Conservation (phyloP, 148 eudicot genomes). For the Polygonum maritimum region DNA sequence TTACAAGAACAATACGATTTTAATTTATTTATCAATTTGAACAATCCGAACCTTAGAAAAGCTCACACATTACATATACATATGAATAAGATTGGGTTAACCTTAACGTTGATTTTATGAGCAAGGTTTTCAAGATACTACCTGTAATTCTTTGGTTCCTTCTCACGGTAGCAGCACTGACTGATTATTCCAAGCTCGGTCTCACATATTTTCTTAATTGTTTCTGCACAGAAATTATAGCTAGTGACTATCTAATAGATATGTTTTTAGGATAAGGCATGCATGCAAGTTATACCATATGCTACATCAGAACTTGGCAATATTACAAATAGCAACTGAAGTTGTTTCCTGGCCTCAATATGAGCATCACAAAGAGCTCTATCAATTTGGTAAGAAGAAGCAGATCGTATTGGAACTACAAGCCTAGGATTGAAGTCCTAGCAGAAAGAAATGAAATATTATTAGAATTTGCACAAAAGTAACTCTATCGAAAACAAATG, state of each 20-base stretch:
- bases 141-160: constrained; percentile 20
- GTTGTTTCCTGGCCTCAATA: no score
- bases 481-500: no score
- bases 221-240: constrained; percentile 29
- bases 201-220: constrained; percentile 65
- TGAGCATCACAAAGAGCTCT: no score
- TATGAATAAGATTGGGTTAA: constrained; percentile 10
- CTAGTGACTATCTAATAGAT: no score
- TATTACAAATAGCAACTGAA: constrained; percentile 4
- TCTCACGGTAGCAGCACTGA: constrained; percentile 64
- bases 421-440: no score
- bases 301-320: constrained; percentile 2
- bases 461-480: no score
- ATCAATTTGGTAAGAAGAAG: no score
- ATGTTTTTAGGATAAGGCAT: neutral
- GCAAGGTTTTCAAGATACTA: constrained; percentile 79
- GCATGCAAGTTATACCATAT: constrained; percentile 1
- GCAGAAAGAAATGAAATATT: no score
- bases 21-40: neutral
- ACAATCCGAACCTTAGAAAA: neutral
- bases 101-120: constrained; percentile 85
- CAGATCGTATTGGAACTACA: no score
- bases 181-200: constrained; percentile 83
- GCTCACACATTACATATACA: neutral
- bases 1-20: neutral